phyloP scores from a whole-genome alignment of 257 asterid genomes.

The Ilex aquifolium region DNA sequence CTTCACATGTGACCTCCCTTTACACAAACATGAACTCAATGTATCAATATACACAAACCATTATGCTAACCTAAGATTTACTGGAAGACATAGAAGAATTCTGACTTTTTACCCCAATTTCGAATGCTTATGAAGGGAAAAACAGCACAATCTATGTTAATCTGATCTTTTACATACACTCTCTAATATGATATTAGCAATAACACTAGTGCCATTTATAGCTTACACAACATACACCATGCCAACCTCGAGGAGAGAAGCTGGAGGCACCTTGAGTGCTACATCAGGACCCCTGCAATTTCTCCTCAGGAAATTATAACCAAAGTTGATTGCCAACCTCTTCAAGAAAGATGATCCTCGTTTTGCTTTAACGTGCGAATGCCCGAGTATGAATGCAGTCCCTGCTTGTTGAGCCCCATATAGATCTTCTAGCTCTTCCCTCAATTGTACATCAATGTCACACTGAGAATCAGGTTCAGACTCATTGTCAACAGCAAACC shows the following conservation, averaged over 20 bases:
- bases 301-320: neutral
- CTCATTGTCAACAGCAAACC: neutral
- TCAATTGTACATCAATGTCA: neutral
- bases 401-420: conserved; percentile 1
- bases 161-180: neutral
- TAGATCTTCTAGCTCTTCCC: neutral
- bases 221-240: conserved; percentile 1
- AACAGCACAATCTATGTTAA: neutral
- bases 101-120: no score
- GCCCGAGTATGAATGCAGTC: neutral
- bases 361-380: conserved; percentile 3
- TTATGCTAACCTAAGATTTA: no score
- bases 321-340: neutral
- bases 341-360: neutral
- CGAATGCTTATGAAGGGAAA: no score
- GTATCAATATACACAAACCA: no score
- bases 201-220: neutral
- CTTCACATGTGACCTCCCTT: no score
- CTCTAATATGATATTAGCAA: no score
- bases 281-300: conserved; percentile 3
- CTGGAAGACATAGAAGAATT: no score
- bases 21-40: no score
- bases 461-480: neutral
- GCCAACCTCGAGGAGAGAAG: conserved; percentile 3
- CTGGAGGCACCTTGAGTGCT: conserved; percentile 1